Base-by-base conservation (phyloP, 331 rosid genomes). In the Saraca asoca region DNA sequence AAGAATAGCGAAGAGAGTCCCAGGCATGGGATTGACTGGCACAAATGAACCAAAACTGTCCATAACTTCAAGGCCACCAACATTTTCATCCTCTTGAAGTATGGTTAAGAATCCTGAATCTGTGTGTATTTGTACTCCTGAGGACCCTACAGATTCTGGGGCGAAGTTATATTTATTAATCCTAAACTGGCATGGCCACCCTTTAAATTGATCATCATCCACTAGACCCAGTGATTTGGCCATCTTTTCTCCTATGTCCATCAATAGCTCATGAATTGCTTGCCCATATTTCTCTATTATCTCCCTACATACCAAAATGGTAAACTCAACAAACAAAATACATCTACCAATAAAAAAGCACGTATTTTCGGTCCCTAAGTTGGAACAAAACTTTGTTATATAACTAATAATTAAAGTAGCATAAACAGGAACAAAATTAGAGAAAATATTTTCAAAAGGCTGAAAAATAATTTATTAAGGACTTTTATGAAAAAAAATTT, bases 21-120 rank as follows among this genome's bases (percentile, higher is more conserved):
- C 82, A 6, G 75, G 50, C 19, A 62, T 69, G 15, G 86, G 85
- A 64, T 78, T 83, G n/a, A 80, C 71, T 0, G 75, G 17, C 16
- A 79, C 69, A 34, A 81, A 81, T 5, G 68, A 63, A 7, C 66
- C 79, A 59, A 66, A 58, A n/a, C 9, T 12, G 68, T 79, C 31
- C 79, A 83, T 68, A 7, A 81, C 76, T 81, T 88, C 79, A 18
- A 83, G 88, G 0, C 95, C 91, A 20, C 83, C 85, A 12, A 83
- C 86, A 9, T 70, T 71, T 57, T 88, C 89, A 71, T 85, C 89
- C 0, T 85, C 95, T 68, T 83, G 91, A 68, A 88, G 85, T 66
- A 81, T 70, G 34, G 90, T 85, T 7, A 83, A 12, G 64, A 88
- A 79, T 2, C 87, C 68, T 10, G 86, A 78, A 80, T 83, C 88